Conservation (phyloP, 2,329 filamentous ascomycete species). For the Pseudocercospora pini-densiflorae region DNA sequence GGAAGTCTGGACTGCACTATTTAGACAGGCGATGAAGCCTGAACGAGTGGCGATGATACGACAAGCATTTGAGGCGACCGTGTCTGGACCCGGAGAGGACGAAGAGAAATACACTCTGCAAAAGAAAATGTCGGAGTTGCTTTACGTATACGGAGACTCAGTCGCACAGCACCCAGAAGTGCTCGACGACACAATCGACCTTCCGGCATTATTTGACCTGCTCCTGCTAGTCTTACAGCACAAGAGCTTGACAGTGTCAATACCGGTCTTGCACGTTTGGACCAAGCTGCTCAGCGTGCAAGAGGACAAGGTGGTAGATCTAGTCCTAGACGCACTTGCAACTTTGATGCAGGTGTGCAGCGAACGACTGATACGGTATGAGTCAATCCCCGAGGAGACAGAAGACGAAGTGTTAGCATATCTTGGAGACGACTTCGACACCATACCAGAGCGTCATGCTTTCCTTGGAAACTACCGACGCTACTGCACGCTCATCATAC, state of each 20-base stretch:
- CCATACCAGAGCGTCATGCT: slow-evolving; percentile 87
- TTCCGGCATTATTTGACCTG: slow-evolving; percentile 77
- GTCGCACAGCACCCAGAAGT: slow-evolving; percentile 74
- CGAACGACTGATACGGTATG: slow-evolving; percentile 82
- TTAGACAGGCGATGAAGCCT: slow-evolving; percentile 34
- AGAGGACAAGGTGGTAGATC: slow-evolving; percentile 68
- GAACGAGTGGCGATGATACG: slow-evolving; percentile 39
- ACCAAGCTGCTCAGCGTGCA: slow-evolving; percentile 77
- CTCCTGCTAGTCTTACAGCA: slow-evolving; percentile 79
- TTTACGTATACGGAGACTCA: slow-evolving; percentile 83
- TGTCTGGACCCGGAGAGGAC: slow-evolving; percentile 66
- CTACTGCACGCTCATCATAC: slow-evolving; percentile 86
- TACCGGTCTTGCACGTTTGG: slow-evolving; percentile 90
- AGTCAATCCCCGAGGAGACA: slow-evolving; percentile 80
- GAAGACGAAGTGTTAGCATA: slow-evolving; percentile 80
- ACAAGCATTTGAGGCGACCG: slow-evolving; percentile 36
- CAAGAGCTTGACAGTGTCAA: slow-evolving; percentile 88
- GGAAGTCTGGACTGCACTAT: slow-evolving; percentile 47
- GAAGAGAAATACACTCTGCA: slow-evolving; percentile 91
- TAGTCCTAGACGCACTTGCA: slow-evolving; percentile 66
- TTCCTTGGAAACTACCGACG: slow-evolving; percentile 95
- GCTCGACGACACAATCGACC: slow-evolving; percentile 65
- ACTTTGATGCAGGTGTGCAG: slow-evolving; percentile 82
- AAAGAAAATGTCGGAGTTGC: slow-evolving; percentile 93
- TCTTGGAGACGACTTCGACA: slow-evolving; percentile 92